Evolutionary conservation across 768 basidiomycete species (phyloP).

Genomic region (Hypholoma sublateritium): DNA sequence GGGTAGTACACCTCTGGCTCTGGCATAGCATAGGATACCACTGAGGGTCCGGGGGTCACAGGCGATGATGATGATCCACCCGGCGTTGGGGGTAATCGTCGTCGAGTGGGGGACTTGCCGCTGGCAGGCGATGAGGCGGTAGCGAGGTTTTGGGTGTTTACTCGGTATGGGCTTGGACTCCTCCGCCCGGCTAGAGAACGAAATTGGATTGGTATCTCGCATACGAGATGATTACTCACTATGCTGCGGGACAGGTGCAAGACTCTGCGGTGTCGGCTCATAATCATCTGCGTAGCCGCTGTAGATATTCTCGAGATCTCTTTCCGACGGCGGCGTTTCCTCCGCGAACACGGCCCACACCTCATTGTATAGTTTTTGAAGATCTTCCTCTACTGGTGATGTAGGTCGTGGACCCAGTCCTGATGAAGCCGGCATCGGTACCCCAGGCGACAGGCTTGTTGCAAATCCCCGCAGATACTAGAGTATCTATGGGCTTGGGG

Average conservation of each 20-base stretch:
- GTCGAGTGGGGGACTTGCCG: constrained; percentile 26
- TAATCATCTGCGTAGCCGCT: constrained; percentile 31
- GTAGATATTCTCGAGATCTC: constrained; percentile 38
- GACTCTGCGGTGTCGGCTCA: constrained; percentile 13
- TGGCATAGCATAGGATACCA: constrained; percentile 34
- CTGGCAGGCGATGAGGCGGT: constrained; percentile 20
- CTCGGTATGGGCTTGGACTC: constrained; percentile 17
- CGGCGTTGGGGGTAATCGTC: constrained; percentile 48
- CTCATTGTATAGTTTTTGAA: constrained; percentile 73
- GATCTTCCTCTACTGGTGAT: constrained; percentile 65
- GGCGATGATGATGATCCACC: constrained; percentile 28
- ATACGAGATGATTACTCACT: constrained; percentile 6
- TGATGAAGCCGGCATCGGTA: constrained; percentile 19
- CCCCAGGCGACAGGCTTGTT: not conserved
- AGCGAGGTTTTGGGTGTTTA: constrained; percentile 15
- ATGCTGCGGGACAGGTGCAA: constrained; percentile 5
- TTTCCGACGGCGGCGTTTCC: constrained; percentile 31
- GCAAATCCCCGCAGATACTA: not conserved
- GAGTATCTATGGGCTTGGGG: not conserved
- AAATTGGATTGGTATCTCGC: not conserved
- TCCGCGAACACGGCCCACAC: constrained; percentile 70
- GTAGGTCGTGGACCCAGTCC: constrained; percentile 20
- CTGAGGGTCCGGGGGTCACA: constrained; percentile 22
- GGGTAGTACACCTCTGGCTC: constrained; percentile 42
- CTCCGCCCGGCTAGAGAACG: constrained; percentile 12